A percentile compares a stretch with the other conserved stretches of the same genome.
Evolutionary conservation across 1,284 basidiomycete species (phyloP).

Genomic region (Wallemia hederae): DNA sequence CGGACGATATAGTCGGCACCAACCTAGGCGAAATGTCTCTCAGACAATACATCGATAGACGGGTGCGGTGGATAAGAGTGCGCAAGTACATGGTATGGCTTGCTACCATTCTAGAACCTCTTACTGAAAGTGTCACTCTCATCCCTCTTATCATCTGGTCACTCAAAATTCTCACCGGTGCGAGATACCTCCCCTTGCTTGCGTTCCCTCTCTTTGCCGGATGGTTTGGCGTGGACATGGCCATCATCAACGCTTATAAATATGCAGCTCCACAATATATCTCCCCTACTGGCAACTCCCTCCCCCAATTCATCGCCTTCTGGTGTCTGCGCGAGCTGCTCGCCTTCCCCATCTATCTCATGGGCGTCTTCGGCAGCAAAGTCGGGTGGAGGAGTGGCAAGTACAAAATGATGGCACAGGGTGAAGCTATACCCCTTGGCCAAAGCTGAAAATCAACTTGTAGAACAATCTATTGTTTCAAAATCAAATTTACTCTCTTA

Average conservation of each 20-base stretch:
- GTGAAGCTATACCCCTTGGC: neutral
- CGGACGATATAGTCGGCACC: slow-evolving; percentile 60
- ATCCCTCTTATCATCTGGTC: slow-evolving; percentile 33
- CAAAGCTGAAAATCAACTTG: neutral
- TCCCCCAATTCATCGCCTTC: slow-evolving; percentile 8
- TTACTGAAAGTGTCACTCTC: slow-evolving; percentile 53
- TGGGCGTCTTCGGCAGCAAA: neutral
- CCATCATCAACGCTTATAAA: neutral
- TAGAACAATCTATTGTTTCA: neutral
- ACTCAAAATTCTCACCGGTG: slow-evolving; percentile 20
- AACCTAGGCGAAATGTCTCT: slow-evolving; percentile 62
- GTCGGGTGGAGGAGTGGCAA: neutral
- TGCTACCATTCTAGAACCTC: slow-evolving; percentile 58
- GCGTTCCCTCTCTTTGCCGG: neutral
- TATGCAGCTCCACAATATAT: neutral
- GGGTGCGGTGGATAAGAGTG: slow-evolving; percentile 78
- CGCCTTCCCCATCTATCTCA: slow-evolving; percentile 6
- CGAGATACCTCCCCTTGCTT: neutral
- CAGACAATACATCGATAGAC: slow-evolving; percentile 46
- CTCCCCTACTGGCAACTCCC: slow-evolving; percentile 7
- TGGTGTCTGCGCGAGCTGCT: slow-evolving; percentile 11
- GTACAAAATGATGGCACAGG: neutral
- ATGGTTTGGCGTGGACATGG: neutral
- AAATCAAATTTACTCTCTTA: neutral
- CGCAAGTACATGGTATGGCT: slow-evolving; percentile 64